These are phyloP conservation scores for Gymnopilus dilepis DNA, from an alignment of 768 basidiomycete species.

Conservation along the genomic window DNA sequence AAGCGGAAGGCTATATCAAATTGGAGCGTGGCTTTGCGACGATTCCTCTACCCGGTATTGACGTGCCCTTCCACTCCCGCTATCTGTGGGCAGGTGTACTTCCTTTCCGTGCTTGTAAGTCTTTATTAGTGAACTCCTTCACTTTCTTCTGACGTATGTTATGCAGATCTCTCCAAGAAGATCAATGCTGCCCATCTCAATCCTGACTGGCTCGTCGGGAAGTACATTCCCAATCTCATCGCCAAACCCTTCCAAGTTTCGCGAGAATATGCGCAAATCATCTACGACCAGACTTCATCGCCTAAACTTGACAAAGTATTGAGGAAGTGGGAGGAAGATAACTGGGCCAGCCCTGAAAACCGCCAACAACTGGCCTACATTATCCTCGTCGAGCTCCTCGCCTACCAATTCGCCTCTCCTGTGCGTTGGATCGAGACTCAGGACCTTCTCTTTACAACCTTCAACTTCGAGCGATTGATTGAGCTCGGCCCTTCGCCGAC, in stretches of 20 bases:
- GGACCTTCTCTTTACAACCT: slow-evolving; percentile 87
- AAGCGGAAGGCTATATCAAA: slow-evolving; percentile 85
- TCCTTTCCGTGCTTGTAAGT: slow-evolving; percentile 95
- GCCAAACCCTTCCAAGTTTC: slow-evolving; percentile 86
- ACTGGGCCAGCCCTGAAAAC: slow-evolving; percentile 81
- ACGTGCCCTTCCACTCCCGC: slow-evolving; percentile 99
- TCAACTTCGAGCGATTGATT: slow-evolving; percentile 90
- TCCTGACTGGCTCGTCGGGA: slow-evolving; percentile 92
- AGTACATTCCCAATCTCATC: slow-evolving; percentile 97
- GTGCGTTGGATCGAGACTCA: slow-evolving; percentile 99
- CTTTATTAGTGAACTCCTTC: slow-evolving; percentile 8
- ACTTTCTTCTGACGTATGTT: neutral
- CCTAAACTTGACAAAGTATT: slow-evolving; percentile 96
- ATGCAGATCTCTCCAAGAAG: slow-evolving; percentile 92
- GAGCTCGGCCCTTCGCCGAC: slow-evolving; percentile 97
- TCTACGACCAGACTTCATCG: slow-evolving; percentile 96
- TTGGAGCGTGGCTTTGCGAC: slow-evolving; percentile 97
- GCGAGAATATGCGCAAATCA: slow-evolving; percentile 88
- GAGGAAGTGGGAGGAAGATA: slow-evolving; percentile 89
- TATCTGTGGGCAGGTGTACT: slow-evolving; percentile 99
- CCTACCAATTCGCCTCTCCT: slow-evolving; percentile 98
- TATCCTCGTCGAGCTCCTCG: slow-evolving; percentile 94
- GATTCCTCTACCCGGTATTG: slow-evolving; percentile 94
- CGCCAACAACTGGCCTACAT: slow-evolving; percentile 95
- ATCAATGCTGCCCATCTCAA: slow-evolving; percentile 91